These are phyloP conservation scores for Suillus alpinus DNA, from an alignment of 768 basidiomycete genomes.

Conservation along the genomic window DNA sequence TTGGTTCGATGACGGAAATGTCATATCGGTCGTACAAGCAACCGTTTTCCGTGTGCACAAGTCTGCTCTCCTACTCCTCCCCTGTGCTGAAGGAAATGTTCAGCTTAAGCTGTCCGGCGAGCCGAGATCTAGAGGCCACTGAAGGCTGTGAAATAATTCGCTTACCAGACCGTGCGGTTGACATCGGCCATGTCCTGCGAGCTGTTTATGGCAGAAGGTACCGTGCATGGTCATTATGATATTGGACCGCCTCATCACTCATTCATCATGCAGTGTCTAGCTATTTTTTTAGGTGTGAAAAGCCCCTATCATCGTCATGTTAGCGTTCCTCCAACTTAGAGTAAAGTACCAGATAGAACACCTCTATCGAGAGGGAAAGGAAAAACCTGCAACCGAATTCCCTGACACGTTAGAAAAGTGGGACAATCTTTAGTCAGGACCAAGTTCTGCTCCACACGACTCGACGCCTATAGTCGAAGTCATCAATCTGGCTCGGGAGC, in stretches of 20 bases:
- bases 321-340: too few species aligned
- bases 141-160: not conserved
- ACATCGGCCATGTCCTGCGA: not conserved
- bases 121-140: too few species aligned
- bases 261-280: not conserved
- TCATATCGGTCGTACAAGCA: not conserved
- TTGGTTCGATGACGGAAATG: not conserved
- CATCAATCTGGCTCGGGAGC: too few species aligned
- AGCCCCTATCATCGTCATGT: not conserved
- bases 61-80: not conserved
- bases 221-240: not conserved
- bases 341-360: too few species aligned
- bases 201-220: not conserved
- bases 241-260: not conserved
- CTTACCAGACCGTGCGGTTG: not conserved
- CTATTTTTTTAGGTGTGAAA: not conserved
- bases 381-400: too few species aligned
- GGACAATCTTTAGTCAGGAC: too few species aligned
- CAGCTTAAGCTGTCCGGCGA: not conserved
- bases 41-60: not conserved
- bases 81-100: not conserved
- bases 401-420: too few species aligned
- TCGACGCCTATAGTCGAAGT: too few species aligned
- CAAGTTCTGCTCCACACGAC: too few species aligned
- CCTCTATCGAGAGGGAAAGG: too few species aligned